Evolutionary conservation across 2,329 filamentous ascomycete species (phyloP), one percentile per base, ranked within the genome.

Genomic region (Ascochyta fabae): DNA sequence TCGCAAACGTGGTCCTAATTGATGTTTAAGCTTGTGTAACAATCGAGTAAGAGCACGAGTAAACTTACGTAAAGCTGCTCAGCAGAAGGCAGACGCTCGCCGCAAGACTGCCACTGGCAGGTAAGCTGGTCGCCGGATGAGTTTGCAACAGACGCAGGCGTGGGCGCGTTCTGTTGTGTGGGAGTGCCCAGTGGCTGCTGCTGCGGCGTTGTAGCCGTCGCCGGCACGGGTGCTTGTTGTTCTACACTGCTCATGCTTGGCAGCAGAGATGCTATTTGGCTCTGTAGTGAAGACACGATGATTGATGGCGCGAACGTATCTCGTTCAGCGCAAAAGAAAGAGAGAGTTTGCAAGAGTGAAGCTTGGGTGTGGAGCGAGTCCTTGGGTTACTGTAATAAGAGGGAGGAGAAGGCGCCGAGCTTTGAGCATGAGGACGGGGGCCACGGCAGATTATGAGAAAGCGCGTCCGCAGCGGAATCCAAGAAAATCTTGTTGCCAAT

Each of bases 1-100:
- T 98, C 95, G 79, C 95, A 98, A 66, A 99, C 93, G 78, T 99
- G 95, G 71, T 98, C 94, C 93, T 98, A 69, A 36, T 33, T 19
- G 26, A 40, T 16, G 24, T 61, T 68, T 47, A 70, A 59, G 41
- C 22, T 19, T 26, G 39, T 59, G 44, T 47, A 44, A 59, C 51
- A 56, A 48, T 58, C 52, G 56, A 46, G 36, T n/a, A 4, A 27
- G 35, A 39, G 27, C 29, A 12, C 24, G 8, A 6, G 12, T 22
- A 27, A 23, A 71, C 80, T 78, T 81, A 88, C 86, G 73, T 88
- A 88, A 68, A 88, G 84, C 47, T 81, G 75, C 69, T 88, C 85
- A 8, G 86, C 79, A 34, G 81, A 83, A 33, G 84, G 75, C 63
- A 79, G 82, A 61, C 84, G 82, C 66, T 88, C 86, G 63, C 82